Evolutionary conservation across 257 asterid genomes (phyloP), one percentile per base, ranked within the genome.

Genomic region (Handroanthus guayacan): DNA sequence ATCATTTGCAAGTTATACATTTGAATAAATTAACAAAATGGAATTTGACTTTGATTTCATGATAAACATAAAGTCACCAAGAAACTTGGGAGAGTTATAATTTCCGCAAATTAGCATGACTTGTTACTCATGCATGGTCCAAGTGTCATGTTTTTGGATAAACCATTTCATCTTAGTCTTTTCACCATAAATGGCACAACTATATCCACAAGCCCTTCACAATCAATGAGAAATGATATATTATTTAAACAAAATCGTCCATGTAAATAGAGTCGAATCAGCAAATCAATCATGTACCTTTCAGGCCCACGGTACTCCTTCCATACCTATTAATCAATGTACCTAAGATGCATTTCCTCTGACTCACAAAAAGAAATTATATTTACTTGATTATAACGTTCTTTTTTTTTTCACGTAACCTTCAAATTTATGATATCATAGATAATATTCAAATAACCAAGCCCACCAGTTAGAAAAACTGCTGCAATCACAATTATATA

Each of bases 401-500:
- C n/a, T n/a, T 25, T 25, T 25, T 25, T 25, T 25, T 25, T 25
- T 25, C 31, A 25, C 1, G 31, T 25, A 25, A 25, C 31, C 31
- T 25, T 25, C 31, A 25, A 25, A 25, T 25, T 25, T 25, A 25
- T 25, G 31, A 25, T 25, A 25, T 25, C 31, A 25, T 25, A 25
- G 31, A 25, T 25, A 25, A 25, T 25, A 25, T 25, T 25, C 31
- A 25, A 25, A 60, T 44, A 58, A 48, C 45, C 7, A 14, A 63
- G 52, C n/a, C 70, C 2, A 1, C 70, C 2, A 1, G 1, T 7
- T 34, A 9, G 5, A 58, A 69, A 47, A 47, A 11, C 31, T 50
- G 38, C 38, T 38, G 47, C 43, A 71, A 17, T 74, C n/a, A 36
- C 72, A 63, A 39, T 14, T 14, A 17, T 67, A 18, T 13, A 60